Conservation (phyloP, 306 rosid genomes). For the Dryas drummondii region DNA sequence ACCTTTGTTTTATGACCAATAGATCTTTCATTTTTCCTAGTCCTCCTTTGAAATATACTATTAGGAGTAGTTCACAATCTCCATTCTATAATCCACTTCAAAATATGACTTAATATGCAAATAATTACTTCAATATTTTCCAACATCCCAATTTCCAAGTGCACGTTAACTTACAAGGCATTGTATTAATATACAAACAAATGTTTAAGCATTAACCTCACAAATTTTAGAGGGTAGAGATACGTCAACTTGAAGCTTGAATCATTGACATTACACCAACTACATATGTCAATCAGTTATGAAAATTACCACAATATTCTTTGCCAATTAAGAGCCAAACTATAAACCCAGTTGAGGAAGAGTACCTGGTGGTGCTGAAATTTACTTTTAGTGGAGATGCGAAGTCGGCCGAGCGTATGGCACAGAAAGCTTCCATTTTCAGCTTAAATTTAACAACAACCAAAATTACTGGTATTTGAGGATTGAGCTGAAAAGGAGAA, state of each 20-base stretch:
- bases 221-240: constrained; percentile 11
- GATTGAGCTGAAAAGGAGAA: constrained; percentile 4
- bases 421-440: constrained; percentile 33
- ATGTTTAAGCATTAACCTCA: background rate
- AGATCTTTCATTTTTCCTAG: background rate
- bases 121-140: background rate
- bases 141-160: background rate
- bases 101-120: background rate
- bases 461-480: background rate
- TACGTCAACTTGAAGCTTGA: constrained; percentile 1
- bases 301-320: background rate
- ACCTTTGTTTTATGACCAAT: background rate
- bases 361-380: constrained; percentile 28
- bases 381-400: constrained; percentile 11
- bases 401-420: constrained; percentile 17
- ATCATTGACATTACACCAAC: constrained; percentile 7
- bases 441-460: background rate
- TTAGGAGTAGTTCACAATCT: background rate
- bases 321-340: background rate
- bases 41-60: background rate
- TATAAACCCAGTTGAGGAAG: background rate
- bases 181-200: background rate
- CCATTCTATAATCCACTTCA: background rate
- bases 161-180: background rate
- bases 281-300: background rate